phyloP scores from a whole-genome alignment of 148 eudicot species.

The Persicaria tinctoria region DNA sequence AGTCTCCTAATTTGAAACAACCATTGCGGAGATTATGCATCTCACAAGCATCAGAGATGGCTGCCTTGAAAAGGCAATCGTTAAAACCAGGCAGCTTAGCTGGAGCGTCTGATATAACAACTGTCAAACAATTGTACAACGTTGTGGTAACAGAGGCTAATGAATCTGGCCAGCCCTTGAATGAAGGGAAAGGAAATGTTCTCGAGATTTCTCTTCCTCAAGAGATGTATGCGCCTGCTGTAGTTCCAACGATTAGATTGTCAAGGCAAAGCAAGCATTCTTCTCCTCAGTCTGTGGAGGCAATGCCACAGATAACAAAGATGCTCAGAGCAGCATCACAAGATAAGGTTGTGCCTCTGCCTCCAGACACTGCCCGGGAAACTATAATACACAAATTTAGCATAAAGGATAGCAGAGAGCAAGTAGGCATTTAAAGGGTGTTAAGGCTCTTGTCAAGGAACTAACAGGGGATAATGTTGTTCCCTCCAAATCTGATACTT shows the following conservation, averaged over 20 bases:
- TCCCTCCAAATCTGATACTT: conserved; percentile 23
- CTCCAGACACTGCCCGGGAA: conserved; percentile 18
- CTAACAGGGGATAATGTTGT: conserved; percentile 26
- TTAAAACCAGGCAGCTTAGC: conserved; percentile 36
- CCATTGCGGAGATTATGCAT: conserved; percentile 77
- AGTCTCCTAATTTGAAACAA: conserved; percentile 63
- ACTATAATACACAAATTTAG: conserved; percentile 16
- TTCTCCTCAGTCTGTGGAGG: conserved; percentile 14
- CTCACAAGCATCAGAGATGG: conserved; percentile 88
- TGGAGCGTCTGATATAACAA: conserved; percentile 35
- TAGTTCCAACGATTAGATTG: conserved; percentile 16
- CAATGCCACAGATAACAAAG: conserved; percentile 14
- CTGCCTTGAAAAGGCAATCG: conserved; percentile 58
- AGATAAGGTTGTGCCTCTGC: conserved; percentile 32
- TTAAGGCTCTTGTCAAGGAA: conserved; percentile 24
- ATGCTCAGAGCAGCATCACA: conserved; percentile 21
- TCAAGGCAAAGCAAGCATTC: conserved; percentile 19
- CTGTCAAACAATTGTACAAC: conserved; percentile 27
- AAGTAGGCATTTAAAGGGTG: conserved; percentile 20
- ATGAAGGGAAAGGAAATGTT: too few species aligned
- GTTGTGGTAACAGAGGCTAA: neutral
- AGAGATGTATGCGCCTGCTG: conserved; percentile 18
- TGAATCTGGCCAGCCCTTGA: too few species aligned
- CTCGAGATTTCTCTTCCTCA: conserved; percentile 6
- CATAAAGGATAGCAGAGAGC: conserved; percentile 25